Percentiles rank a stretch among this genome's conserved stretches.
phyloP scores from a whole-genome alignment of 2,329 filamentous ascomycete species.

The Aspergillus fructus region DNA sequence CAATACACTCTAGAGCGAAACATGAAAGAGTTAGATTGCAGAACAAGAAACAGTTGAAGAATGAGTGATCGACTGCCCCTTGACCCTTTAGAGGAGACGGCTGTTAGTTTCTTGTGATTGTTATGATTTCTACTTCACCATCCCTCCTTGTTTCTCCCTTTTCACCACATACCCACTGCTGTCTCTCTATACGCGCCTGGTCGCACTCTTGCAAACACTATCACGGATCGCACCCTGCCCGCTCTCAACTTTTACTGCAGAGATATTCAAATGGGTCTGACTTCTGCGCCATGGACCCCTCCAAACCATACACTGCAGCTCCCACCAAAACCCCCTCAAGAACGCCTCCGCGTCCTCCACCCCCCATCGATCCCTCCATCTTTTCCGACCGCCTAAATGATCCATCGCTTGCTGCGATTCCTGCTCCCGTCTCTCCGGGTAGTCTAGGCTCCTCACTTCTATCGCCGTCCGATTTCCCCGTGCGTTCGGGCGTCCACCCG shows the following conservation, averaged over 20 bases:
- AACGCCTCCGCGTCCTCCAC: constrained; percentile 11
- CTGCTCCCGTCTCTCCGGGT: constrained; percentile 28
- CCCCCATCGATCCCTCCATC: constrained; percentile 20
- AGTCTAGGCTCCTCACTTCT: constrained; percentile 22
- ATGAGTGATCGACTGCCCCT: constrained; percentile 19
- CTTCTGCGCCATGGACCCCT: constrained; percentile 32
- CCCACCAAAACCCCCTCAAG: constrained; percentile 18
- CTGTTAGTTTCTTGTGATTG: constrained; percentile 5
- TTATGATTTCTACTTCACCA: constrained; percentile 4
- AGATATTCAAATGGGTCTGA: constrained; percentile 18
- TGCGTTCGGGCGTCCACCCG: constrained; percentile 20
- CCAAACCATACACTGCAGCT: constrained; percentile 24
- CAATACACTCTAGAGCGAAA: neutral
- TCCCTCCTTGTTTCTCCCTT: constrained; percentile 15
- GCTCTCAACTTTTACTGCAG: neutral
- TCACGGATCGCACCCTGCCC: neutral
- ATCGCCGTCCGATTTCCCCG: constrained; percentile 23
- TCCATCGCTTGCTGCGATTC: constrained; percentile 26
- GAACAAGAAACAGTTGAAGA: constrained; percentile 5
- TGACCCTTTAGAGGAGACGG: constrained; percentile 3
- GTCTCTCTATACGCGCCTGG: neutral
- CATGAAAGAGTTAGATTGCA: neutral
- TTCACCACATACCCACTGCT: neutral
- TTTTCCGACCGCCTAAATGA: constrained; percentile 28
- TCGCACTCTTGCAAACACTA: neutral